These are phyloP conservation scores for Casaregolazyma lundiana DNA, from an alignment of 1,139 yeast genomes.

Conservation along the genomic window DNA sequence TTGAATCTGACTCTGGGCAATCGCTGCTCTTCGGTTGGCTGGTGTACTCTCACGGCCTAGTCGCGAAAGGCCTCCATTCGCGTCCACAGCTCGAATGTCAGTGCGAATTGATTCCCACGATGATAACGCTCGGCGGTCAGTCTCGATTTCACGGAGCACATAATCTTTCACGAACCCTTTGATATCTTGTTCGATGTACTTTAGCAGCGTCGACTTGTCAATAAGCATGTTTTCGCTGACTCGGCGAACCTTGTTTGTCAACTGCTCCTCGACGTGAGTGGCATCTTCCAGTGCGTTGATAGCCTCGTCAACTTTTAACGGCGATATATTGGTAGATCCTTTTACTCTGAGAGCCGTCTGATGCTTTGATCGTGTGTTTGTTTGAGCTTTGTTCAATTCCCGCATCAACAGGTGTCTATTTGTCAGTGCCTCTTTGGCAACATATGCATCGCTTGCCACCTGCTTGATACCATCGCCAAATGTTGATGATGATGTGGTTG, in stretches of 20 bases:
- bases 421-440: constrained; percentile 87
- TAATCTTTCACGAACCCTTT: constrained; percentile 53
- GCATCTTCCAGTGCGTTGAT: constrained; percentile 75
- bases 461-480: constrained; percentile 70
- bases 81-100: constrained; percentile 74
- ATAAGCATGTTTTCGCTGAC: constrained; percentile 81
- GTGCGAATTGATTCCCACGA: constrained; percentile 69
- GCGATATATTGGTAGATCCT: constrained; percentile 71
- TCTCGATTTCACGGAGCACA: constrained; percentile 72
- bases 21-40: constrained; percentile 25
- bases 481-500: constrained; percentile 68
- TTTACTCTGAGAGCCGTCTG: constrained; percentile 70
- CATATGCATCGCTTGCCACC: constrained; percentile 70
- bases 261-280: constrained; percentile 67
- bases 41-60: constrained; percentile 66
- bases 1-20: constrained; percentile 44
- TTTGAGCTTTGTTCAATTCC: constrained; percentile 76
- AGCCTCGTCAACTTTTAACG: constrained; percentile 88
- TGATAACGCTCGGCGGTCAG: constrained; percentile 75
- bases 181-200: constrained; percentile 54
- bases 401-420: constrained; percentile 90
- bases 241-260: constrained; percentile 69
- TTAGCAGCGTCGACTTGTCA: constrained; percentile 58
- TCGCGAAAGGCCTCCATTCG: constrained; percentile 75
- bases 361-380: constrained; percentile 64